Evolutionary conservation across 768 basidiomycete species (phyloP), one percentile per base, ranked within the genome.

Genomic region (Naganishia vaughanmartiniae): DNA sequence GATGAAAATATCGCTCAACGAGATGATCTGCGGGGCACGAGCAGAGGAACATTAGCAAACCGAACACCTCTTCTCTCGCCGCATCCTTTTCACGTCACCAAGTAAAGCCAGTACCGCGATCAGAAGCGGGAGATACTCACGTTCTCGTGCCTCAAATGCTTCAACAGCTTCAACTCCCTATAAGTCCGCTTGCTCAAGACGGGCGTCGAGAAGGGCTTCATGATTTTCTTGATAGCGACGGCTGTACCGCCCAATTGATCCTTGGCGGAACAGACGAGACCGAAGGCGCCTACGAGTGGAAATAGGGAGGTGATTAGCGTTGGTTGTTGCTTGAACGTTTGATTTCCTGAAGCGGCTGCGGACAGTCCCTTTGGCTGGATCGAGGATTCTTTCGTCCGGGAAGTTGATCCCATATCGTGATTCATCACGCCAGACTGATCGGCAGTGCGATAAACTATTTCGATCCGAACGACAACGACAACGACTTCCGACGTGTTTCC

Each of bases 211-310:
- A 99, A 99, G 9, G 96, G 96, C 82, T 99, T 99, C 95, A 98
- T 98, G 85, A 98, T 99, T 88, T 98, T 98, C 87, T 99, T 99
- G 85, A 99, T 94, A 78, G 96, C 96, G 69, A 95, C 94, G 21
- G 92, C 90, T 55, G 92, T 87, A 51, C 88, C 90, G 11, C 93
- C 95, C 67, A 98, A 87, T 82, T 97, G 94, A 81, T 95, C 91
- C 82, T 93, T 94, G 39, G 92, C 90, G 21, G 93, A 94, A 77
- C 93, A 99, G 65, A 99, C 96, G 69, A 99, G 91, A 70, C 96
- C 96, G 79, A 99, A 98, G 46, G 96, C 96, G 74, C 92, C 92
- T 91, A 68, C 57, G 26, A 55, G 75, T 28, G 67, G 17, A 30
- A 24, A 58, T 4, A 31, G 34, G 28, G 57, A 39, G 12, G 57